Conservation (phyloP, 2,329 filamentous ascomycete genomes). For the Ophiocordyceps robertsii region DNA sequence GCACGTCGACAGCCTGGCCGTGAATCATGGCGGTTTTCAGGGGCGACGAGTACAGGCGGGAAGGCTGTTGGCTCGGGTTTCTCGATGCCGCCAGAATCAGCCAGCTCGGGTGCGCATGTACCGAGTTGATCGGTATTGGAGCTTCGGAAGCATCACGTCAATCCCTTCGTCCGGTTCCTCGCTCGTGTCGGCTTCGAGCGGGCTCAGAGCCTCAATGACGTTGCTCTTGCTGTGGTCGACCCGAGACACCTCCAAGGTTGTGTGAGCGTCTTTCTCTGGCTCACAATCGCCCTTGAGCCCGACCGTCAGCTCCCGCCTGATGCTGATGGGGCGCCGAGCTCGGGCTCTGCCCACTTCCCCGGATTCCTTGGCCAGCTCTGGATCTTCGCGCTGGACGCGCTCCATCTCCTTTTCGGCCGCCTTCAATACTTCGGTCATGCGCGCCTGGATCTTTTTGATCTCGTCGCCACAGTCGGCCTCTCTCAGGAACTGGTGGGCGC, state of each 20-base stretch:
- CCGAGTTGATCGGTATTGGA: constrained; percentile 29
- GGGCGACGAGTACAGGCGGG: too few relatives aligned
- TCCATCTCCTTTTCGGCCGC: constrained; percentile 47
- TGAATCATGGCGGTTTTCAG: too few relatives aligned
- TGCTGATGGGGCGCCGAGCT: constrained; percentile 37
- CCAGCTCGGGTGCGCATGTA: constrained; percentile 18
- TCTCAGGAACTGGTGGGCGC: constrained; percentile 79
- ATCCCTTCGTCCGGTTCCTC: constrained; percentile 29
- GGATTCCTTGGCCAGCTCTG: constrained; percentile 25
- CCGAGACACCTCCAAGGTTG: constrained; percentile 9
- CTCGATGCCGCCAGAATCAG: not conserved
- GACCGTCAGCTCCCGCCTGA: constrained; percentile 30
- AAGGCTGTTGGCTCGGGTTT: too few relatives aligned
- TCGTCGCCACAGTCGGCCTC: constrained; percentile 75
- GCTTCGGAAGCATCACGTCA: constrained; percentile 22
- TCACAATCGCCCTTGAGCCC: constrained; percentile 14
- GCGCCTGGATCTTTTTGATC: constrained; percentile 53
- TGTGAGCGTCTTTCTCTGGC: constrained; percentile 10
- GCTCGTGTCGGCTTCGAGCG: constrained; percentile 19
- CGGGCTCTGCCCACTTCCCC: constrained; percentile 28
- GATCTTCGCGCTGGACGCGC: constrained; percentile 38
- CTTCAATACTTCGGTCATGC: constrained; percentile 49
- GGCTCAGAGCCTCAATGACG: constrained; percentile 7
- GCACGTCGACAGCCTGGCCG: too few relatives aligned
- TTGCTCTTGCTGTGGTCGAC: constrained; percentile 6